Base-by-base conservation (phyloP, 2,329 filamentous ascomycete species). In the Sphaerulina populicola region DNA sequence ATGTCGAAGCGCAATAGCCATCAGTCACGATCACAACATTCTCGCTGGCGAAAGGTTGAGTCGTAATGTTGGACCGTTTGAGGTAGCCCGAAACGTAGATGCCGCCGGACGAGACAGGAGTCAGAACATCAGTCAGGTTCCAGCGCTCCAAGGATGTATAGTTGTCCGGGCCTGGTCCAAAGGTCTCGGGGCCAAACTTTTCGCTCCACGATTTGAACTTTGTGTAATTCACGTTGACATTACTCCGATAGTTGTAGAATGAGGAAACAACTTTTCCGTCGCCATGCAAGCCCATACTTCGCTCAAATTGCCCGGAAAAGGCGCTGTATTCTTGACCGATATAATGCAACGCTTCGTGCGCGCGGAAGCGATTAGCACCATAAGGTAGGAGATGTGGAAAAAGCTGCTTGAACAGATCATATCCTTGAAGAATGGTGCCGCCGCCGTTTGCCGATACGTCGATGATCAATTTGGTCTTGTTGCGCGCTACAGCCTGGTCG, bases 381-480 rank as follows among this genome's bases (percentile, higher is more conserved):
- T 76, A 78, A 3, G 72, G 71, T 3, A 71, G 66, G 7, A 74
- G 67, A 10, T 71, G 66, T 0, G 78, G 78, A 68, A 78, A 77
- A 0, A 81, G 69, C 62, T 74, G 66, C 47, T 77, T 77, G 68
- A 83, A 82, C 23, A 84, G 71, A 60, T 82, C 80, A 57, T 80
- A 81, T 12, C 56, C 80, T n/a, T 77, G 72, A 6, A 80, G 62
- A 40, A 83, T 76, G 11, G 72, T 74, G 21, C 81, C 80, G 38
- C 81, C 81, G 2, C 74, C 76, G 57, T 83, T 83, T 42, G 72
- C 72, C 3, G 72, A 74, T 5, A 83, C 66, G 57, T 83, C 80
- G 29, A 84, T 69, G 9, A 83, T 74, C 0, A 83, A 72, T 63
- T 79, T 80, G 41, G 73, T 80, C 67, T 80, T 82, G 51, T 75